Conservation (phyloP, 768 basidiomycete species). For the Boletus subcaerulescens region DNA sequence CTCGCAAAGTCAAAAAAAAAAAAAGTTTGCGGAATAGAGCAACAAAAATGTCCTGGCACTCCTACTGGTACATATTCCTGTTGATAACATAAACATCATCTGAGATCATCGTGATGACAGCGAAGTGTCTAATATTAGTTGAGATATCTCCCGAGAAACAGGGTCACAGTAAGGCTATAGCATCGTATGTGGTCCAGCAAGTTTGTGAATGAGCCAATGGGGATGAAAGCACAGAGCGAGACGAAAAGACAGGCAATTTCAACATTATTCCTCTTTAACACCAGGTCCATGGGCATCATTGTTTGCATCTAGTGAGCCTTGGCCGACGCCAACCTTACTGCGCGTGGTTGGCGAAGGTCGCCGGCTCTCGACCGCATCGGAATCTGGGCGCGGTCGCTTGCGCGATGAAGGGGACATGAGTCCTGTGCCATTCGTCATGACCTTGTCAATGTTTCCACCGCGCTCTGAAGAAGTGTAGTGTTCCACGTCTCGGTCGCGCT, state of each 20-base stretch:
- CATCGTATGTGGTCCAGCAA: neutral
- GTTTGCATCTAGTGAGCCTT: slow-evolving; percentile 14
- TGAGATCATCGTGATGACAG: neutral
- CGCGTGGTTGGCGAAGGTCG: slow-evolving; percentile 21
- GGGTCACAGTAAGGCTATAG: neutral
- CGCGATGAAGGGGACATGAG: slow-evolving; percentile 24
- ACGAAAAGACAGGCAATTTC: neutral
- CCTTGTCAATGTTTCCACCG: slow-evolving; percentile 19
- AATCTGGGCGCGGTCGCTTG: slow-evolving; percentile 29
- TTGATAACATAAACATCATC: slow-evolving; percentile 7
- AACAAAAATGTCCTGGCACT: slow-evolving; percentile 6
- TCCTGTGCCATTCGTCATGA: slow-evolving; percentile 14
- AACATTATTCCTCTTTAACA: slow-evolving; percentile 28
- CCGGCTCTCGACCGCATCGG: slow-evolving; percentile 15
- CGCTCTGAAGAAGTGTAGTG: slow-evolving; percentile 32
- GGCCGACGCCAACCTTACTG: slow-evolving; percentile 14
- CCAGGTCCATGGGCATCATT: slow-evolving; percentile 16
- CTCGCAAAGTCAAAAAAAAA: neutral
- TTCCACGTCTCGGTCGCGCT: slow-evolving; percentile 29
- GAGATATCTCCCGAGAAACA: neutral
- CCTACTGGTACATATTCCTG: slow-evolving; percentile 8
- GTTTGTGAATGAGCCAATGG: neutral
- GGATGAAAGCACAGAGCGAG: neutral
- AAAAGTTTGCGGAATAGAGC: neutral
- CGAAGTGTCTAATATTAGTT: slow-evolving; percentile 8